Evolutionary conservation across 495 filamentous ascomycete genomes (phyloP).

Genomic region (Achaetomiella virescens): DNA sequence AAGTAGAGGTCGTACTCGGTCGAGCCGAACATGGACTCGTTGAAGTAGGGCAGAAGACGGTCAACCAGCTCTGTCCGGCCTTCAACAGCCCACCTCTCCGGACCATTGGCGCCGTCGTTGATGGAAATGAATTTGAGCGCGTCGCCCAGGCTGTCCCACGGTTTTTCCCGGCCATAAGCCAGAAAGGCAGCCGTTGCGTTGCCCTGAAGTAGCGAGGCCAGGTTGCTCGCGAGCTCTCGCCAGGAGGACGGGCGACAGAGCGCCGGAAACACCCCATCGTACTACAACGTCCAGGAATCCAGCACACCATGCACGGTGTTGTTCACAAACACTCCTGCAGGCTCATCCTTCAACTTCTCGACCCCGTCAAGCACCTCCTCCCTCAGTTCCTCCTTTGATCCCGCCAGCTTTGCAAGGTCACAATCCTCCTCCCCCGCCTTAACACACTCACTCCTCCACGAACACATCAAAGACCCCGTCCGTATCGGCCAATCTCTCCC

Average conservation of each 20-base stretch:
- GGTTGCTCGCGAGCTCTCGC: conserved; percentile 29
- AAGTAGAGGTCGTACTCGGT: conserved; percentile 26
- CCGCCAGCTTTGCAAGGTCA: conserved; percentile 27
- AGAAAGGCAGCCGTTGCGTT: conserved; percentile 38
- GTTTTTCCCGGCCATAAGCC: conserved; percentile 22
- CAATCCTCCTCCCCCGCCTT: conserved; percentile 31
- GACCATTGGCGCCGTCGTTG: conserved; percentile 32
- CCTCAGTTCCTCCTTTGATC: conserved; percentile 26
- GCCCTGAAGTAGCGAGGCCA: conserved; percentile 33
- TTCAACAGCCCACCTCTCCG: conserved; percentile 22
- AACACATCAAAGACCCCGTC: conserved; percentile 38
- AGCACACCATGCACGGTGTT: conserved; percentile 33
- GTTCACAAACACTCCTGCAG: conserved; percentile 38
- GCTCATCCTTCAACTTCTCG: conserved; percentile 26
- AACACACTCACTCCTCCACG: conserved; percentile 40
- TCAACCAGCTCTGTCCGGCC: conserved; percentile 21
- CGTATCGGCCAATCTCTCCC: conserved; percentile 29
- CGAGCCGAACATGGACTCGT: conserved; percentile 23
- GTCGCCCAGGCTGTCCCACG: conserved; percentile 15
- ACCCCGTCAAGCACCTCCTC: conserved; percentile 23
- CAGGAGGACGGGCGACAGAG: conserved; percentile 34
- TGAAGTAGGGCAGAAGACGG: conserved; percentile 24
- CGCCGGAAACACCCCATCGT: conserved; percentile 33
- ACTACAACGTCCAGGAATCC: conserved; percentile 30
- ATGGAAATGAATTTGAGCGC: conserved; percentile 18